A percentile compares a stretch with the other conserved stretches of the same genome.
These are phyloP conservation scores for Bipolaris zeicola DNA, from an alignment of 2,329 filamentous ascomycete genomes.

Conservation along the genomic window DNA sequence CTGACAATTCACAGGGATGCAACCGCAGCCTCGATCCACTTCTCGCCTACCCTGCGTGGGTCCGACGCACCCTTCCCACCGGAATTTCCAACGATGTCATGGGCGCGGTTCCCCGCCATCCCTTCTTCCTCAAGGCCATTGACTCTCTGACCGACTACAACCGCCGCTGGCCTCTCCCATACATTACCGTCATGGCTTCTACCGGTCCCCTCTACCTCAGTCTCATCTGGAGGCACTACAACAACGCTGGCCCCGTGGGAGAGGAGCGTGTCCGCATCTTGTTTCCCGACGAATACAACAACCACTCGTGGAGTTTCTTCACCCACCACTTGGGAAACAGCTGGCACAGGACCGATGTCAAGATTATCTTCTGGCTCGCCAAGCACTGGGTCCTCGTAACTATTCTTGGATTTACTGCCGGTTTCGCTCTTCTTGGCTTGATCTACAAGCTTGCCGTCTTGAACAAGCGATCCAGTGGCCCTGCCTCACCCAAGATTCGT, in stretches of 20 bases:
- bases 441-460: slow-evolving; percentile 59
- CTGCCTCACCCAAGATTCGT: slow-evolving; percentile 23
- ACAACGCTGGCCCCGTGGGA: slow-evolving; percentile 56
- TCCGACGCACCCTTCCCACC: slow-evolving; percentile 73
- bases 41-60: slow-evolving; percentile 71
- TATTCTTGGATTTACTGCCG: slow-evolving; percentile 58
- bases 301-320: slow-evolving; percentile 73
- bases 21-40: slow-evolving; percentile 70
- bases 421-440: slow-evolving; percentile 56
- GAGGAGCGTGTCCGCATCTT: slow-evolving; percentile 67
- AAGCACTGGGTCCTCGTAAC: slow-evolving; percentile 62
- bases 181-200: slow-evolving; percentile 80
- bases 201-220: slow-evolving; percentile 78
- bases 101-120: slow-evolving; percentile 73
- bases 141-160: slow-evolving; percentile 70
- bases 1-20: slow-evolving; percentile 60
- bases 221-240: slow-evolving; percentile 77
- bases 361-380: slow-evolving; percentile 68
- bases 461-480: slow-evolving; percentile 33
- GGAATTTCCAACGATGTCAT: slow-evolving; percentile 83
- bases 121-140: slow-evolving; percentile 74
- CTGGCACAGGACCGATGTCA: slow-evolving; percentile 69
- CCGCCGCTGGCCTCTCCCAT: slow-evolving; percentile 70
- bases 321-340: slow-evolving; percentile 68
- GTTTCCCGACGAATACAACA: slow-evolving; percentile 73